Conservation (phyloP, 805 yeast genomes). For the Groenewaldozyma salmanticensis region DNA sequence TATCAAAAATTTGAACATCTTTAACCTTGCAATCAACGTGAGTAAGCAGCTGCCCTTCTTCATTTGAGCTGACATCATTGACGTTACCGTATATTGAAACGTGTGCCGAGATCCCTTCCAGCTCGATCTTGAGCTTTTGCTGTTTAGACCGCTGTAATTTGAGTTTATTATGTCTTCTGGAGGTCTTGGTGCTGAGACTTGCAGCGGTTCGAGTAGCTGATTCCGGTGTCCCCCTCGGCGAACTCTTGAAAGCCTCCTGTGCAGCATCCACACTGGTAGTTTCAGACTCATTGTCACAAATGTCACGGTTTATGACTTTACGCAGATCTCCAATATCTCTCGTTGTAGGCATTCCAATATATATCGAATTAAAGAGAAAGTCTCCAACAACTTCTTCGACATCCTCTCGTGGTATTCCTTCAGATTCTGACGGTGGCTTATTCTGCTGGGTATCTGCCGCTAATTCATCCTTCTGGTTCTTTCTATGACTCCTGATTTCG, state of each 20-base stretch:
- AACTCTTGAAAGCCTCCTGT: slow-evolving; percentile 1
- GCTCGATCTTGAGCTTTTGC: slow-evolving; percentile 50
- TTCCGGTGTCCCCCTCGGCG: neutral
- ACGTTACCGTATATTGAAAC: slow-evolving; percentile 36
- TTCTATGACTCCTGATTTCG: slow-evolving; percentile 20
- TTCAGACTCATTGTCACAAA: slow-evolving; percentile 31
- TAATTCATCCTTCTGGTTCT: neutral
- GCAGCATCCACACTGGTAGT: slow-evolving; percentile 11
- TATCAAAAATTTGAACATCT: slow-evolving; percentile 58
- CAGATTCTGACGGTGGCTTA: neutral
- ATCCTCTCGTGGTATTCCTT: slow-evolving; percentile 5
- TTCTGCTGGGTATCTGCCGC: neutral
- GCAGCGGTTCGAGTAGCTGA: neutral
- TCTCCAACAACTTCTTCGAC: slow-evolving; percentile 40
- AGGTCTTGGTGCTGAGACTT: too few species aligned
- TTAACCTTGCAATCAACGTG: slow-evolving; percentile 40
- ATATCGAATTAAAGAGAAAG: slow-evolving; percentile 69
- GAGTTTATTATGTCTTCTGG: slow-evolving; percentile 24
- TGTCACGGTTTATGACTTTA: slow-evolving; percentile 42
- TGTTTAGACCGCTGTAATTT: slow-evolving; percentile 53
- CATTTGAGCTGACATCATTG: slow-evolving; percentile 28
- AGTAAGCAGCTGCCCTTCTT: slow-evolving; percentile 38
- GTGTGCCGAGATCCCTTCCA: slow-evolving; percentile 42
- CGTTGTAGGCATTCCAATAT: slow-evolving; percentile 47
- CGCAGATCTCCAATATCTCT: slow-evolving; percentile 38